Base-by-base conservation (phyloP, 2,329 filamentous ascomycete genomes). In the Microdochium bolleyi region DNA sequence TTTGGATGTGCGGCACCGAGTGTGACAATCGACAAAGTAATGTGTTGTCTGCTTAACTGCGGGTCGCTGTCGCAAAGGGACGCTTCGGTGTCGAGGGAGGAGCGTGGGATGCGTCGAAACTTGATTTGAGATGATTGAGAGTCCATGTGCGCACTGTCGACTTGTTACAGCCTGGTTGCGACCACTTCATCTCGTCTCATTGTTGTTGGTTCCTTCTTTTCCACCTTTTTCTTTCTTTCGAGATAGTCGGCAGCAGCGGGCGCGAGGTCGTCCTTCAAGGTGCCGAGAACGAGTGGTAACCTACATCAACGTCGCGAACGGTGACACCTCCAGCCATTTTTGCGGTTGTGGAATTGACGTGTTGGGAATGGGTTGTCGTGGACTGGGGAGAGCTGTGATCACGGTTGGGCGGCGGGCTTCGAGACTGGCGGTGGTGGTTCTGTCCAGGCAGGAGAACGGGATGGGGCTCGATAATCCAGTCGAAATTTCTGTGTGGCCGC, bases 231-330 rank as follows among this genome's bases (percentile, higher is more conserved):
- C 41, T 22, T 22, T 22, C 19, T n/a, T 41, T 41, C n/a, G 37
- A 4, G 8, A 22, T 46, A 8, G n/a, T 46, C 41, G 41, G 41
- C 41, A 46, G 21, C n/a, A 46, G 41, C 41, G 41, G 5, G 41
- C 41, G 41, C 41, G 41, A 46, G 41, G 41, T 46, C 41, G 41
- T 46, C 54, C 54, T 54, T 56, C 51, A 55, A 52, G 52, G 52
- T 44, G 51, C 60, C 57, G 60, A 55, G 61, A 56, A 56, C 54
- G 53, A 63, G 60, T 61, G 55, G 63, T 62, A 65, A 83, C 83
- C 76, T 84, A 88, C 85, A 82, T 89, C 86, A 73, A 92, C 88
- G 79, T 92, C 88, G 78, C 88, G 87, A 77, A 92, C 88, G 67
- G 79, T 83, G 73, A 89, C 81, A 75, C 87, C 88, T 75, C 86